phyloP scores from a whole-genome alignment of 345 rosid species.

The Erodium maritimum region DNA sequence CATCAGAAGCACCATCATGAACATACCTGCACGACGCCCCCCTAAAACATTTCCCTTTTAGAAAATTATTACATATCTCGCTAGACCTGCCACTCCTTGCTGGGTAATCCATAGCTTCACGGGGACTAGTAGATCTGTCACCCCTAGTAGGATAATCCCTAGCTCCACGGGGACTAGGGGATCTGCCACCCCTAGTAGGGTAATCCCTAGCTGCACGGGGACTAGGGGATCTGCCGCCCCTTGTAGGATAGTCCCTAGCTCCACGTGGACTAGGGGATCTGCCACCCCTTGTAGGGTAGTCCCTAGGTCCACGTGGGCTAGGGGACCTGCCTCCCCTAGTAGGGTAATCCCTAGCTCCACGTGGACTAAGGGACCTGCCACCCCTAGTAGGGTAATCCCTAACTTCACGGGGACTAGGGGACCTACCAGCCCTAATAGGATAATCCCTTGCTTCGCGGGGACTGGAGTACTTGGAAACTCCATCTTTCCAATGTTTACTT shows the following conservation, averaged over 20 bases:
- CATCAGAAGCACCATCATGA: constrained; percentile 25
- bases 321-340: constrained; percentile 23
- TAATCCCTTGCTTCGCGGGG: constrained; percentile 1
- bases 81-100: constrained; percentile 24
- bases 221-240: constrained; percentile 23
- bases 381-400: too few relatives aligned
- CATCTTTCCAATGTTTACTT: constrained; percentile 32
- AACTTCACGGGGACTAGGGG: constrained; percentile 23
- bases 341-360: constrained; percentile 4
- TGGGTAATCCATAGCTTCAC: constrained; percentile 32
- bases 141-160: constrained; percentile 7
- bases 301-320: not conserved
- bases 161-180: constrained; percentile 13
- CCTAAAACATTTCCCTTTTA: constrained; percentile 30
- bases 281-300: constrained; percentile 8
- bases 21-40: constrained; percentile 30
- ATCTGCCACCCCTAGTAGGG: constrained; percentile 16
- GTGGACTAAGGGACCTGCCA: constrained; percentile 24
- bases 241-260: constrained; percentile 2
- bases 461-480: constrained; percentile 29
- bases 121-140: constrained; percentile 14
- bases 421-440: constrained; percentile 8
- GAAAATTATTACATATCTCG: constrained; percentile 22
- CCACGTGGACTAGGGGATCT: constrained; percentile 22
- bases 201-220: constrained; percentile 1